These are phyloP conservation scores for Neoboletus magnificus DNA, from an alignment of 768 basidiomycete species.

Conservation along the genomic window DNA sequence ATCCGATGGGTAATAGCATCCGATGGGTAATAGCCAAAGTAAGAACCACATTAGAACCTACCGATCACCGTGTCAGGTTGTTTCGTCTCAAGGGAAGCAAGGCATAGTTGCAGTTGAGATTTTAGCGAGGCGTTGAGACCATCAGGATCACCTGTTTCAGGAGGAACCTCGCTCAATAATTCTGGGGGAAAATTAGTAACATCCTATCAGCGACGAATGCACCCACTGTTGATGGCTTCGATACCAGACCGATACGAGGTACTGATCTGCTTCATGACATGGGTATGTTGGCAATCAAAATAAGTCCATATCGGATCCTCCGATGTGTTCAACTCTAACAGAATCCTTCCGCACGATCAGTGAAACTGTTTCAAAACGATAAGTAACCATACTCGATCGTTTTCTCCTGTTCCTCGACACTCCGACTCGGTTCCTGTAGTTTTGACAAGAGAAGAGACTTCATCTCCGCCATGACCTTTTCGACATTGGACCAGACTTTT, in stretches of 20 bases:
- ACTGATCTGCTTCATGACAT: conserved; percentile 78
- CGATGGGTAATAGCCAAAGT: not conserved
- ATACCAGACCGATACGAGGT: conserved; percentile 53
- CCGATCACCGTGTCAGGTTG: conserved; percentile 60
- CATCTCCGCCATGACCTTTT: conserved; percentile 94
- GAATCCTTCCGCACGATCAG: conserved; percentile 51
- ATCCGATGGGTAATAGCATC: not conserved
- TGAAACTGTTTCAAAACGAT: not conserved
- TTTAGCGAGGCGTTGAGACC: conserved; percentile 44
- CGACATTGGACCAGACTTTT: conserved; percentile 94
- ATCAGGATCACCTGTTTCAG: conserved; percentile 36
- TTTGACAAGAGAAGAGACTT: conserved; percentile 69
- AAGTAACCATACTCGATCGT: conserved; percentile 76
- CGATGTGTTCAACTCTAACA: conserved; percentile 79
- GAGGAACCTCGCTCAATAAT: conserved; percentile 41
- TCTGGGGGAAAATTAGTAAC: conserved; percentile 33
- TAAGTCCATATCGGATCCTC: conserved; percentile 96
- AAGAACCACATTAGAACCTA: conserved; percentile 28
- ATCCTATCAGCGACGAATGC: conserved; percentile 1
- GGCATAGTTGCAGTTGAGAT: conserved; percentile 56
- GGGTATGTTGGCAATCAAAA: conserved; percentile 88
- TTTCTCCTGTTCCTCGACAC: conserved; percentile 93
- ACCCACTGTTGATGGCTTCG: conserved; percentile 47
- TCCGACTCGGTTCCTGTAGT: conserved; percentile 73
- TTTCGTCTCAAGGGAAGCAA: conserved; percentile 60